Conservation (phyloP, 2,329 filamentous ascomycete species). For the Cladorrhinum sp. region DNA sequence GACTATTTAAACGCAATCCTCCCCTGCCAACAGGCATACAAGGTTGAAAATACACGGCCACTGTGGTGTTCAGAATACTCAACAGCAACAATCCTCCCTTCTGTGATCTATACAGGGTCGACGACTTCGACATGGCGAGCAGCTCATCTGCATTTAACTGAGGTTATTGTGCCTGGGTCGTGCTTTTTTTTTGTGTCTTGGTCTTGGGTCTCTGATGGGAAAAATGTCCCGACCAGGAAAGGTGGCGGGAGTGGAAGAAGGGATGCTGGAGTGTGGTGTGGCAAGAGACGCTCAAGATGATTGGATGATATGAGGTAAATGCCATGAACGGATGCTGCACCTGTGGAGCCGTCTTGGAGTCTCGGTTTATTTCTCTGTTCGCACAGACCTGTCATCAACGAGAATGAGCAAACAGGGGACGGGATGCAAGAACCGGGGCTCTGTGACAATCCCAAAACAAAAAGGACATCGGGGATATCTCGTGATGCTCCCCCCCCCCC, state of each 20-base stretch:
- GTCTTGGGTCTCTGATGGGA: neutral
- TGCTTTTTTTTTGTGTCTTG: neutral
- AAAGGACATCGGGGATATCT: neutral
- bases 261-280: constrained; percentile 13
- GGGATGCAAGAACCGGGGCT: neutral
- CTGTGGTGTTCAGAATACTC: no score
- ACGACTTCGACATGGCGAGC: neutral
- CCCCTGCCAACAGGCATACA: no score
- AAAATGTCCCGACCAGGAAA: constrained; percentile 9
- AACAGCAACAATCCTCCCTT: neutral
- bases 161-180: neutral
- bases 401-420: neutral
- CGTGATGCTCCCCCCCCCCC: neutral
- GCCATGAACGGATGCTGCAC: constrained; percentile 16
- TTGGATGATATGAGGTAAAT: constrained; percentile 14
- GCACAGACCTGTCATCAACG: neutral
- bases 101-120: neutral
- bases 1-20: neutral
- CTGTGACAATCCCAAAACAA: neutral
- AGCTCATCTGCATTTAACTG: neutral
- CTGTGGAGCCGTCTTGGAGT: constrained; percentile 7
- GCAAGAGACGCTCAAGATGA: constrained; percentile 17
- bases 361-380: neutral
- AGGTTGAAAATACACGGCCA: no score
- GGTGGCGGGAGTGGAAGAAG: constrained; percentile 16